Evolutionary conservation across 2,329 filamentous ascomycete species (phyloP).

Genomic region (Camillea tinctor): DNA sequence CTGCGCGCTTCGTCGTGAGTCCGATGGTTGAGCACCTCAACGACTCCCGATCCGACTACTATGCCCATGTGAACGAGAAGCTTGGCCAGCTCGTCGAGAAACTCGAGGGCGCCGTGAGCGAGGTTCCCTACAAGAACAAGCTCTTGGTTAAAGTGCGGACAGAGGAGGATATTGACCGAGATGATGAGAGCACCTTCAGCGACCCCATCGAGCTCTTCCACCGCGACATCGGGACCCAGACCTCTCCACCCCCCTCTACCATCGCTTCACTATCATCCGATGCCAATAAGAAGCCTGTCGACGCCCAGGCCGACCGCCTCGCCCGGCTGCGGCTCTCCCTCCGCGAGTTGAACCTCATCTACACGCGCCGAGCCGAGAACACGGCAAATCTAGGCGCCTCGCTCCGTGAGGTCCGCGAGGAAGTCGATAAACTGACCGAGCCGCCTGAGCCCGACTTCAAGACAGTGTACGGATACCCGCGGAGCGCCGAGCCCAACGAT

Average conservation of each 20-base stretch:
- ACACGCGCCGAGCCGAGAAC: slow-evolving; percentile 45
- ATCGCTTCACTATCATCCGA: slow-evolving; percentile 12
- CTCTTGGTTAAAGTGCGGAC: slow-evolving; percentile 14
- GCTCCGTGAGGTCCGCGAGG: slow-evolving; percentile 60
- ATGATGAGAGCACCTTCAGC: slow-evolving; percentile 48
- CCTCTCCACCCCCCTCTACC: slow-evolving; percentile 51
- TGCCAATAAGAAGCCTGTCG: slow-evolving; percentile 29
- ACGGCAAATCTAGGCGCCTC: slow-evolving; percentile 51
- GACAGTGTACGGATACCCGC: slow-evolving; percentile 39
- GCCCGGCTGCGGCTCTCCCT: slow-evolving; percentile 42
- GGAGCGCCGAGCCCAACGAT: slow-evolving; percentile 58
- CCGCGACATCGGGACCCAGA: slow-evolving; percentile 78
- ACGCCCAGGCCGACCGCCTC: slow-evolving; percentile 44
- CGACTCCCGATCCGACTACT: slow-evolving; percentile 53
- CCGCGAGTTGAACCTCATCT: slow-evolving; percentile 42
- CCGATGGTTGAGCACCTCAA: slow-evolving; percentile 58
- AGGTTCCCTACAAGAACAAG: slow-evolving; percentile 48
- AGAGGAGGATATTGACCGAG: slow-evolving; percentile 26
- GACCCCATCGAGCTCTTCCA: slow-evolving; percentile 79
- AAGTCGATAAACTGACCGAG: slow-evolving; percentile 62
- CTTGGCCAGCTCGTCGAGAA: slow-evolving; percentile 47
- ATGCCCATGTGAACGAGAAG: slow-evolving; percentile 45
- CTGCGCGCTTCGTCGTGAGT: slow-evolving; percentile 65
- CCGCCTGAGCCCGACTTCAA: slow-evolving; percentile 37
- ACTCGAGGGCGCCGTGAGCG: slow-evolving; percentile 59